Evolutionary conservation across 345 rosid genomes (phyloP), one percentile per base, ranked within the genome.

Genomic region (Limnanthes douglasii): DNA sequence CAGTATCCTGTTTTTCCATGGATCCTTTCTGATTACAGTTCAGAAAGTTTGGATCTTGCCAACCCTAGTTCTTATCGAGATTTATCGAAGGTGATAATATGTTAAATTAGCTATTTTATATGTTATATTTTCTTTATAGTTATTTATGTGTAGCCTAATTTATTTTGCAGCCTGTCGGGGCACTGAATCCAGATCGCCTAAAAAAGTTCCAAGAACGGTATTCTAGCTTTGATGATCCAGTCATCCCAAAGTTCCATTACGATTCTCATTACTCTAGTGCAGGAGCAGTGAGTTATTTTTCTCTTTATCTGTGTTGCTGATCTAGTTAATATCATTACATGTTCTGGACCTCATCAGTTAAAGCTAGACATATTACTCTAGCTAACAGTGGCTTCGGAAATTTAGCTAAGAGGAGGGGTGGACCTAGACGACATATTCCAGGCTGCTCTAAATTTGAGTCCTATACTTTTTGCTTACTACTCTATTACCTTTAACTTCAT

Each of bases 1-100:
- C 73, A 79, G 93, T 79, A 79, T 66, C 93, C 93, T 28, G 85
- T 79, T 52, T 79, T 79, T 41, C 93, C 93, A 9, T 79, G 93
- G 93, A 50, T 79, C 51, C 75, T 75, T 27, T 64, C 81, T 41
- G 71, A 79, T 57, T 75, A 75, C 59, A 49, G 41, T 47, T 79
- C 93, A 12, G 56, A 62, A 51, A 54, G 15, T 50, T 51, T 79
- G 60, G 70, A 79, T 55, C 75, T 79, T 60, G 41, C 73, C 21
- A 61, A 75, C 55, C 69, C 93, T 46, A 59, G 71, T 50, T 65
- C 73, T 49, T 79, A 54, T 52, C 65, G 93, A 30, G 85, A 79
- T 62, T 75, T 79, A 20, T 75, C 81, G 33, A 79, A 75, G 93
- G 93, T 79, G 43, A 38, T 28, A 34, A 18, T 21, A 19, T 18